Percentiles rank a stretch among this genome's conserved stretches.
Evolutionary conservation across 139 green algal species (phyloP).

Genomic region (Haematococcus lacustris): DNA sequence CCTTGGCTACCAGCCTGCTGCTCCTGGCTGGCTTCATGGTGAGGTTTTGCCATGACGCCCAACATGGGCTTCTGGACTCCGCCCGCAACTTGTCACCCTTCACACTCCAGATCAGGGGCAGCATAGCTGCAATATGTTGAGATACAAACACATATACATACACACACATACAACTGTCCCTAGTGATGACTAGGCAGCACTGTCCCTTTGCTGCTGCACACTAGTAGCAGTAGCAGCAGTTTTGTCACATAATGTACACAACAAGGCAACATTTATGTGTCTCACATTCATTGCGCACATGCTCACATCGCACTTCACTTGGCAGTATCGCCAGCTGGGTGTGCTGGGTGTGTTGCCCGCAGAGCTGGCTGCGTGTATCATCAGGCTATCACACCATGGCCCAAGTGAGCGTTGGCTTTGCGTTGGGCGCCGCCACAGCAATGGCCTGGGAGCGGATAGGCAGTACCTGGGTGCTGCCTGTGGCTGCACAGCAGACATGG

Average conservation of each 20-base stretch:
- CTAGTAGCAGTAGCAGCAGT: neutral
- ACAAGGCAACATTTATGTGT: neutral
- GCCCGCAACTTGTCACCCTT: too few relatives aligned
- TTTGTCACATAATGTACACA: neutral
- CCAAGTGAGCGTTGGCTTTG: slow-evolving; percentile 54
- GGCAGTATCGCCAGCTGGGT: neutral
- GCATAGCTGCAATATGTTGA: too few relatives aligned
- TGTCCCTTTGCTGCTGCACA: neutral
- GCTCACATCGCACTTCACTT: neutral
- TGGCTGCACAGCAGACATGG: neutral
- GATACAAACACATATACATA: too few relatives aligned
- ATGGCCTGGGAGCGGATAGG: slow-evolving; percentile 11
- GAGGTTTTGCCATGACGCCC: too few relatives aligned
- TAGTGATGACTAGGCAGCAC: neutral
- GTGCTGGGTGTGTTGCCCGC: neutral
- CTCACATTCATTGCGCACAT: neutral
- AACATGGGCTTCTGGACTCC: too few relatives aligned
- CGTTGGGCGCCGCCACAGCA: slow-evolving; percentile 34
- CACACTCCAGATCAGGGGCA: too few relatives aligned
- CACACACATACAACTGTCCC: neutral
- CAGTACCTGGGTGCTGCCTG: neutral
- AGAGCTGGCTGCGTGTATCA: slow-evolving; percentile 56
- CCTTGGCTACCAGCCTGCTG: too few relatives aligned
- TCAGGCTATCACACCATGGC: slow-evolving; percentile 60
- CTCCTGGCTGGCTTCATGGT: too few relatives aligned